Evolutionary conservation across 116 monocot genomes (phyloP), one percentile per base, ranked within the genome.

Genomic region (Thalassia testudinum): DNA sequence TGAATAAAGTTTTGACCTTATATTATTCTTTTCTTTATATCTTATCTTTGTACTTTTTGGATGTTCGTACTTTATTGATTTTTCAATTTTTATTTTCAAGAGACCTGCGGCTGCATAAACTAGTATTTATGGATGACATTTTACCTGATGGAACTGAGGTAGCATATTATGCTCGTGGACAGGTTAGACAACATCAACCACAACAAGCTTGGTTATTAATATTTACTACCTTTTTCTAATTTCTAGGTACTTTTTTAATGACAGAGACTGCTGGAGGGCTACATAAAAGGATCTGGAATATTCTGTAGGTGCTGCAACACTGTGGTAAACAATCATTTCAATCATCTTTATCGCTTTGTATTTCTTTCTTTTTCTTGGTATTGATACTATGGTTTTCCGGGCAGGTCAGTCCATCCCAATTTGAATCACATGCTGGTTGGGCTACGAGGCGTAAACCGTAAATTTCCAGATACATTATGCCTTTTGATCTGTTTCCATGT

Each of bases 371-470:
- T 45, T 45, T 6, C 45, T 34, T 34, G 30, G 30, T 34, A 5
- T 34, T 34, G 30, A 34, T 3, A 5, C 10, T 3, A 34, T 34
- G 10, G 10, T 10, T 2, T 6, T 50, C 60, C 57, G 42, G 54
- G 29, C 75, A 99, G 99, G 65, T 99, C 17, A 99, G 91, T 55
- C 99, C 99, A 44, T 99, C 99, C 11, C 82, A 79, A 49, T 99
- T 99, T 80, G 99, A 99, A 83, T 77, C 99, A 70, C 99, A 99
- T 78, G 99, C 99, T 62, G 99, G 99, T 56, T 79, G 71, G 53
- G 77, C 90, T 52, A 49, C 76, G 66, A 62, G 90, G 6, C 79
- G 80, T 26, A 99, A 99, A 70, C 99, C 99, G 90, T 99, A 50
- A 73, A 86, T 78, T 48, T 43, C 53, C 51, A 16, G 27, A 38